phyloP scores from a whole-genome alignment of 2,329 filamentous ascomycete species.

The Raffaelea arxii region DNA sequence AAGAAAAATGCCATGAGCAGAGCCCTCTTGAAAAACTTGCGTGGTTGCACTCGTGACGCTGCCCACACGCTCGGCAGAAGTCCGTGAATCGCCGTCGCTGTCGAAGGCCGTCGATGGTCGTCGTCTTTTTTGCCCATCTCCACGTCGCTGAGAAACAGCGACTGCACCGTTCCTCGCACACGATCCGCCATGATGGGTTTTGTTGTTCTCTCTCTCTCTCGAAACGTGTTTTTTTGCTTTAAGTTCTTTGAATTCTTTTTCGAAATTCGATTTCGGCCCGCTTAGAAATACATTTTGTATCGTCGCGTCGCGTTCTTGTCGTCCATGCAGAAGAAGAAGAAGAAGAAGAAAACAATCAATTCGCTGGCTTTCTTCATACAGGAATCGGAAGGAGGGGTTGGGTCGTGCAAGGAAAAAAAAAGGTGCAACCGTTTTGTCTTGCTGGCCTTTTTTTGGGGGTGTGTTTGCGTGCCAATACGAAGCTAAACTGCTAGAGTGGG shows the following conservation, averaged over 20 bases:
- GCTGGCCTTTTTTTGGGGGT: too few relatives aligned
- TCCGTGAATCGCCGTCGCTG: constrained; percentile 3
- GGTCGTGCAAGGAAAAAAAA: too few relatives aligned
- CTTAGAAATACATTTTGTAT: too few relatives aligned
- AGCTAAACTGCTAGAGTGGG: too few relatives aligned
- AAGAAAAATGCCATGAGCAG: constrained; percentile 34
- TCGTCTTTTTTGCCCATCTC: constrained; percentile 53
- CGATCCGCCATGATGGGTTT: neutral
- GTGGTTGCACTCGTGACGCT: constrained; percentile 23
- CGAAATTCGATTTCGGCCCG: too few relatives aligned
- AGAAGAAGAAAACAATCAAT: too few relatives aligned
- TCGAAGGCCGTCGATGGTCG: constrained; percentile 30
- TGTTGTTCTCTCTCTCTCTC: neutral
- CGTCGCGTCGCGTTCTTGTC: too few relatives aligned
- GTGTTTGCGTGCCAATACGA: too few relatives aligned
- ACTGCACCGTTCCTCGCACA: constrained; percentile 25
- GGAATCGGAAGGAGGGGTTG: too few relatives aligned
- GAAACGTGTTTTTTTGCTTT: neutral
- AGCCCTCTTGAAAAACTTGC: constrained; percentile 45
- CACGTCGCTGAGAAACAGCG: constrained; percentile 41
- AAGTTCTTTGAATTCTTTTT: neutral
- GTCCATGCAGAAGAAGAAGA: too few relatives aligned
- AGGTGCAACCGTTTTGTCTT: too few relatives aligned
- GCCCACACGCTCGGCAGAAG: neutral
- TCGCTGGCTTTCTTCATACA: too few relatives aligned